Evolutionary conservation across 2,329 filamentous ascomycete genomes (phyloP), one percentile per base, ranked within the genome.

Genomic region (Botryotinia convoluta): DNA sequence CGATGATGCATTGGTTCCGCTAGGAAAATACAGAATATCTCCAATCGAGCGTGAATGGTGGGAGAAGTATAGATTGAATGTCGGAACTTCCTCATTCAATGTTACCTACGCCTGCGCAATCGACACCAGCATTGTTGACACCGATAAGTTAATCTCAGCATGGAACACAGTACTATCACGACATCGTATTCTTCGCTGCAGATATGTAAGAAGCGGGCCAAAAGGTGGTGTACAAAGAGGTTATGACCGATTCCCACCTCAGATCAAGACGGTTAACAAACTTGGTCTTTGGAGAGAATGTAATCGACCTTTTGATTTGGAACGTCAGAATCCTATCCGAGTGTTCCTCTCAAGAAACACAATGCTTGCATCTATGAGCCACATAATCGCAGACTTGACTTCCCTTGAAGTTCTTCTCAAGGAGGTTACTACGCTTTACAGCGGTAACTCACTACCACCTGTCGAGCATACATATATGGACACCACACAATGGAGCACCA

Each of bases 311-410:
- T 82, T 82, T 71, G 37, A 78, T 51, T 72, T 82, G 14, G 61
- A 63, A 29, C 39, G 69, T 1, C 74, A 75, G 10, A 62, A 76
- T 37, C 78, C 77, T 1, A 77, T 82, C 60, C 78, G 80, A 26
- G 78, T 81, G 12, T 39, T 78, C 22, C 72, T 82, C 16, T 77
- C 79, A 1, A 42, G 59, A 29, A 65, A 75, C 12, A 62, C 72
- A 1, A 65, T 83, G 4, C 48, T 81, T 7, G 74, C 80, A 29
- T 71, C 78, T 3, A 69, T 77, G 61, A 79, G 77, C 44, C 82
- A 83, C 71, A 82, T 83, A 64, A 77, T 83, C 16, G 78, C 77
- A 69, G 82, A 83, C 73, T 75, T 79, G 8, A 82, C 81, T 7
- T 75, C 82, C 4, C 72, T 83, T 1, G 51, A 75, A 12, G 72